Conservation (phyloP, 2,329 filamentous ascomycete genomes). For the Zymoseptoria tritici region DNA sequence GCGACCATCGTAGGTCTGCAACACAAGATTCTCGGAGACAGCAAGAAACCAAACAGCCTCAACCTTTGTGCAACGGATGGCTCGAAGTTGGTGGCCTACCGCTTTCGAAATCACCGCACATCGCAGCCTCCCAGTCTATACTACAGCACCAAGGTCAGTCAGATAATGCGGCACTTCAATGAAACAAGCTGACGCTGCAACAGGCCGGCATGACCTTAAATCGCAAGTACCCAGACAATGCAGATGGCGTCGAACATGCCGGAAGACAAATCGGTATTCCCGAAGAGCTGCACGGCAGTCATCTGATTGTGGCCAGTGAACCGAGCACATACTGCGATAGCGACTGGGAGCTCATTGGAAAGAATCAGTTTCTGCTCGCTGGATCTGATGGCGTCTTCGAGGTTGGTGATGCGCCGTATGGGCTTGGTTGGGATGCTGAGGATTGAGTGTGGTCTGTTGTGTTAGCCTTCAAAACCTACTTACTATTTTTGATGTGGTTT, state of each 20-base stretch:
- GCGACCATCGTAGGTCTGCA: conserved; percentile 42
- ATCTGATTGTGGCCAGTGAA: conserved; percentile 49
- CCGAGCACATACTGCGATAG: conserved; percentile 46
- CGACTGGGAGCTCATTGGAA: conserved; percentile 46
- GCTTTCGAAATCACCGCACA: conserved; percentile 46
- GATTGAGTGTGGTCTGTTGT: conserved; percentile 20
- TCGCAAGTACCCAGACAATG: conserved; percentile 44
- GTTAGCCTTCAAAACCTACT: neutral
- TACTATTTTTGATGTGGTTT: too few relatives aligned
- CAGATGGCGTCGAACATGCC: conserved; percentile 35
- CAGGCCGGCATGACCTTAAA: conserved; percentile 46
- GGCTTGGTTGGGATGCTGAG: conserved; percentile 32
- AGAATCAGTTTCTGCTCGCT: conserved; percentile 41
- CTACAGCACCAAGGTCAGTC: conserved; percentile 31
- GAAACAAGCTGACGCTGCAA: neutral
- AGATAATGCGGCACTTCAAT: neutral
- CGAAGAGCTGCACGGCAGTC: conserved; percentile 38
- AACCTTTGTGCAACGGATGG: conserved; percentile 50
- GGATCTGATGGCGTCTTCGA: conserved; percentile 32
- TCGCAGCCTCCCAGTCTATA: conserved; percentile 48
- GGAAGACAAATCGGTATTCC: conserved; percentile 28
- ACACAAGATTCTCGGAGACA: conserved; percentile 34
- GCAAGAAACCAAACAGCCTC: conserved; percentile 42
- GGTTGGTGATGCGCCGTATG: conserved; percentile 34
- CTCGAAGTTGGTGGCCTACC: conserved; percentile 41